Conservation (phyloP, 352 stramenopile species). For the Phytophthora colocasiae region DNA sequence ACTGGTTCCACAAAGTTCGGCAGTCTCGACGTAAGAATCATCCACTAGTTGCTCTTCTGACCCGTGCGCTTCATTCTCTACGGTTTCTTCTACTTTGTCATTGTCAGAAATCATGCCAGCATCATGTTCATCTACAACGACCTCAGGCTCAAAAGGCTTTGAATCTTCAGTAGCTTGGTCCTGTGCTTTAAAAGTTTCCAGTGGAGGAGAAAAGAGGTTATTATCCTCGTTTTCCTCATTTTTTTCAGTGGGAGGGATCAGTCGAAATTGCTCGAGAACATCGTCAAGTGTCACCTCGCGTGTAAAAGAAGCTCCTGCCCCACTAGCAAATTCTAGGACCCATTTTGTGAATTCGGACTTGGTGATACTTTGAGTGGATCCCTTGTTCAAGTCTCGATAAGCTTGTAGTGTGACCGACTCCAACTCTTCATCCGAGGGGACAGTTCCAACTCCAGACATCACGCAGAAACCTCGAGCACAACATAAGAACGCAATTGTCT, state of each 20-base stretch:
- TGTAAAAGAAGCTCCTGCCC: slow-evolving; percentile 8
- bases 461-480: slow-evolving; percentile 58
- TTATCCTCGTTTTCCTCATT: slow-evolving; percentile 11
- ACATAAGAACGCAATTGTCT: slow-evolving; percentile 77
- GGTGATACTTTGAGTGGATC: slow-evolving; percentile 56
- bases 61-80: slow-evolving; percentile 1
- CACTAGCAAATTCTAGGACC: slow-evolving; percentile 44
- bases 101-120: neutral
- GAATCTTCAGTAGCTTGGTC: neutral
- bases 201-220: neutral
- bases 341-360: slow-evolving; percentile 73
- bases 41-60: slow-evolving; percentile 1
- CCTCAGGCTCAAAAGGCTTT: slow-evolving; percentile 1
- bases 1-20: neutral
- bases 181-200: neutral
- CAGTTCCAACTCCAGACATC: slow-evolving; percentile 47
- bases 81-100: neutral
- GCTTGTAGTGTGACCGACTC: slow-evolving; percentile 62
- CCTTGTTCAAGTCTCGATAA: slow-evolving; percentile 70
- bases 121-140: slow-evolving; percentile 7
- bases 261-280: slow-evolving; percentile 37
- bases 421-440: slow-evolving; percentile 67
- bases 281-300: slow-evolving; percentile 38
- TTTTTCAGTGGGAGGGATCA: slow-evolving; percentile 5
- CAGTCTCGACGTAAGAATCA: slow-evolving; percentile 5